Evolutionary conservation across 345 rosid species (phyloP).

Genomic region (Noccaea caerulescens): DNA sequence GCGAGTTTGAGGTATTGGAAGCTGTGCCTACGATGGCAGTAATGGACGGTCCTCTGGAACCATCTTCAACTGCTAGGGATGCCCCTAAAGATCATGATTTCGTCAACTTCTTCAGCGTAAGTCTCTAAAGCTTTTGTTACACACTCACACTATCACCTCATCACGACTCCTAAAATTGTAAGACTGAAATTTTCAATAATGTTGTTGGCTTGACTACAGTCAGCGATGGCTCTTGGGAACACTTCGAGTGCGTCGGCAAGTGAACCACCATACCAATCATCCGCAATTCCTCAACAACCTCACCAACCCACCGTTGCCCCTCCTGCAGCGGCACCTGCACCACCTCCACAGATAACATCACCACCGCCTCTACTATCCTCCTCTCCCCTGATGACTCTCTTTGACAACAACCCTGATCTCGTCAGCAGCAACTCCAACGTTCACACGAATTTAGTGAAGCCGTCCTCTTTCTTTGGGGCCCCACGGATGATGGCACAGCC

Average conservation of each 20-base stretch:
- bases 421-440: constrained; percentile 46
- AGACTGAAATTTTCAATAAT: neutral
- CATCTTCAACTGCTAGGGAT: constrained; percentile 61
- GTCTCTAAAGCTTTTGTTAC: constrained; percentile 32
- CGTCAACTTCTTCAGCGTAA: constrained; percentile 86
- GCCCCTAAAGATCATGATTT: constrained; percentile 81
- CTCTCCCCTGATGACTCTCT: constrained; percentile 52
- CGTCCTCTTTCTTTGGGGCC: constrained; percentile 67
- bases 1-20: constrained; percentile 96
- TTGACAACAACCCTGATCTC: constrained; percentile 55
- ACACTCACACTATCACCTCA: neutral
- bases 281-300: constrained; percentile 54
- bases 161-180: neutral
- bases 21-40: constrained; percentile 87
- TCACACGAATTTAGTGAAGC: constrained; percentile 67
- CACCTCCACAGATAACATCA: constrained; percentile 55
- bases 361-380: constrained; percentile 55
- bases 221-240: constrained; percentile 62
- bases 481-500: constrained; percentile 53
- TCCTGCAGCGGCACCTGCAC: constrained; percentile 47
- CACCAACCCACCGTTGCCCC: constrained; percentile 47
- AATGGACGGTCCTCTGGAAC: constrained; percentile 92
- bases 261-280: constrained; percentile 57
- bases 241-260: constrained; percentile 47
- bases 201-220: constrained; percentile 56